Evolutionary conservation across 768 basidiomycete species (phyloP), one percentile per base, ranked within the genome.

Genomic region (Podaxis carcinomalis): DNA sequence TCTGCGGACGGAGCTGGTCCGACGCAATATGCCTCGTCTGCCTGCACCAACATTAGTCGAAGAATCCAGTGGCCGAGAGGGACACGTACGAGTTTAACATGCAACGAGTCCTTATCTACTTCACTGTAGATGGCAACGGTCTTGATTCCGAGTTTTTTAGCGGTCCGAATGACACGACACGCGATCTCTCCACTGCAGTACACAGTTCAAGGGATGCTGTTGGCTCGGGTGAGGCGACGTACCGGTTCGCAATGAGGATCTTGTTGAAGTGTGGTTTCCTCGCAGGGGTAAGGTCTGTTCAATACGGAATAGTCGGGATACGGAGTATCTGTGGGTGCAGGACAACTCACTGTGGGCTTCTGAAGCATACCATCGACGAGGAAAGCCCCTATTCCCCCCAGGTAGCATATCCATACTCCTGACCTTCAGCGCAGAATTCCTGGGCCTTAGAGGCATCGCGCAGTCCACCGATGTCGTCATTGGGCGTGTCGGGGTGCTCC

Each of bases 111-210:
- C 54, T 78, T 83, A 65, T 98, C 95, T 5, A 86, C 92, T 51
- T 95, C 92, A 62, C 90, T 93, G 70, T 90, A 97, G 5, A 98
- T 91, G 0, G 94, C 94, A 14, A 97, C 95, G 0, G 92, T 94
- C 80, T 83, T 88, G 70, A 97, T 89, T 0, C 95, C 95, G 3
- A 97, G 78, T 69, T 89, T 90, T 72, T 80, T 86, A 2, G 93
- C 92, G 0, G 95, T 96, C 25, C 91, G 87, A 58, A 96, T 96
- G 47, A 98, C 92, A 19, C 95, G 88, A 72, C 95, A 97, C 4
- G 95, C 94, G 64, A 98, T 98, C 74, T 98, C 95, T 51, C 95
- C 95, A 72, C 94, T 96, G 63, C 13, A 37, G 10, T 28, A 1
- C 16, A 57, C 4, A 42, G 16, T 19, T 62, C 14, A 62, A 47